A percentile compares a stretch with the other conserved stretches of the same genome.
These are phyloP conservation scores for Ogataea pilisensis DNA, from an alignment of 805 yeast genomes.

Conservation along the genomic window DNA sequence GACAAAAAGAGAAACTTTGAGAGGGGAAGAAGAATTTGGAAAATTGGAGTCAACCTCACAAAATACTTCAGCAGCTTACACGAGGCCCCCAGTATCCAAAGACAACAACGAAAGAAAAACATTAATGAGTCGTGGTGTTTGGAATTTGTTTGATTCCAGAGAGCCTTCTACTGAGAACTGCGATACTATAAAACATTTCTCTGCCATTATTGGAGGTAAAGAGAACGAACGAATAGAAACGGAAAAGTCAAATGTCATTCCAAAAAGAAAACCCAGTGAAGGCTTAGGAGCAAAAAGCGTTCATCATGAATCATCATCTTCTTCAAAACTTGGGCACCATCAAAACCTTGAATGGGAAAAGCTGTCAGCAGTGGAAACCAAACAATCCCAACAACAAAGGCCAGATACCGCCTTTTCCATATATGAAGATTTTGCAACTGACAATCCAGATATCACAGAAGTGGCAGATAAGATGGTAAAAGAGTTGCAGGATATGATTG, in stretches of 20 bases:
- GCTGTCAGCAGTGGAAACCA: not conserved
- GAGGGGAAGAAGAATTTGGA: too few species aligned
- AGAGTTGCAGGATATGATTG: constrained; percentile 10
- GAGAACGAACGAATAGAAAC: not conserved
- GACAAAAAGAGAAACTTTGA: too few species aligned
- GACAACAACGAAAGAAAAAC: not conserved
- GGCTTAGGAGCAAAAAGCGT: not conserved
- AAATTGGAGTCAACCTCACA: too few species aligned
- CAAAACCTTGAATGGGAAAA: too few species aligned
- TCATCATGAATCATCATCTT: not conserved
- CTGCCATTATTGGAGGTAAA: not conserved
- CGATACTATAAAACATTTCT: not conserved
- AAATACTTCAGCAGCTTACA: too few species aligned
- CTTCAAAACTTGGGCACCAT: too few species aligned
- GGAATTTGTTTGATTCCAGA: constrained; percentile 2
- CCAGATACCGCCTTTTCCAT: not conserved
- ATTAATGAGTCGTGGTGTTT: not conserved
- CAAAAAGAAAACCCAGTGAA: not conserved
- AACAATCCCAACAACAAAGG: too few species aligned
- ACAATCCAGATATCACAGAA: constrained; percentile 11
- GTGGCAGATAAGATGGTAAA: constrained; percentile 11
- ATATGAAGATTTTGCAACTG: constrained; percentile 10
- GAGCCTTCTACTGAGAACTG: not conserved
- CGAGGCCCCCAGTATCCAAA: too few species aligned
- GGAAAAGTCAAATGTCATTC: not conserved